Evolutionary conservation across 305 asterid species (phyloP), one percentile per base, ranked within the genome.

Genomic region (Fraxinus albicans): DNA sequence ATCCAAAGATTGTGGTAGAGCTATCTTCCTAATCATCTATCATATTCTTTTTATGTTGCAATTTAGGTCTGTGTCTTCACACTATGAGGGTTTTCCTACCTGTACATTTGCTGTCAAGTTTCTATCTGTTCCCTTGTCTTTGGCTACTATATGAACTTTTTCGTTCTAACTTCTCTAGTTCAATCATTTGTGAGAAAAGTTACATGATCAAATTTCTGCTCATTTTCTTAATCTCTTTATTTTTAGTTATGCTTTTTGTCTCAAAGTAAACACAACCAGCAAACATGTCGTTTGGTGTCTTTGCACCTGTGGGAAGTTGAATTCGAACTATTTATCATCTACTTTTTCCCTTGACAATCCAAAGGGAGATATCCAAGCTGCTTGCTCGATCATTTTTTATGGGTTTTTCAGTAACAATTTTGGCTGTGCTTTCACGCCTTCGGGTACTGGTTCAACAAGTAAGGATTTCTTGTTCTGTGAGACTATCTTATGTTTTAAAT

Each of bases 391-490:
- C 98, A 35, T 94, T 94, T 87, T 96, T 96, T 90, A 87, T 89
- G 95, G 95, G 95, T 83, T 92, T 94, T 85, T 93, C 98, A 17
- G 86, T 96, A 65, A 90, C 96, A 23, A 77, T 86, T 75, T 84
- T 94, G 90, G 91, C 99, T 17, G 87, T 94, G 91, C 93, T 96
- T 79, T 94, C 97, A 77, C 97, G 99, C 50, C 83, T 94, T 55
- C 92, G 98, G 80, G 98, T 94, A 79, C 88, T 94, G 83, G 88
- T 91, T 91, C 99, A 96, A 86, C 98, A 96, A 78, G 99, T 94
- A 91, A 91, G 94, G 60, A 76, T 33, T 73, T 77, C 55, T 79
- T 36, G 13, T 73, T 33, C 80, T 67, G 13, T 65, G 70, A 1
- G 27, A 23, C 33, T 67, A 27, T 25, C 35, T 67, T 67, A 29